These are phyloP conservation scores for Trichoderma hamatum DNA, from an alignment of 2,329 filamentous ascomycete species.

Conservation along the genomic window DNA sequence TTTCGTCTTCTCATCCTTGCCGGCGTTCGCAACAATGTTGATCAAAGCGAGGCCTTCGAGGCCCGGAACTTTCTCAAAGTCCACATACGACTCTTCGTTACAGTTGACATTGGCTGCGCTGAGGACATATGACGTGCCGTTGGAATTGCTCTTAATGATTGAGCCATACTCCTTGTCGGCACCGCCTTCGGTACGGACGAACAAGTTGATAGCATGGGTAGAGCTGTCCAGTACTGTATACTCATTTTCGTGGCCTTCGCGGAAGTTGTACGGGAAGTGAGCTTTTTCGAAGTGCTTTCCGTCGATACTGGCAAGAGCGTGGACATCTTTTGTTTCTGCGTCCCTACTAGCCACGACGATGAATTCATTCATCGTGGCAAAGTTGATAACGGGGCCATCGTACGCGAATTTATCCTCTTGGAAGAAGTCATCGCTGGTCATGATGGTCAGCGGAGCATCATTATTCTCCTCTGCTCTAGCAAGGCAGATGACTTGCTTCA, in stretches of 20 bases:
- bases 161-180: constrained; percentile 73
- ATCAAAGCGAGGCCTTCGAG: constrained; percentile 88
- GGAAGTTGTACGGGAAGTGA: constrained; percentile 83
- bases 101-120: constrained; percentile 82
- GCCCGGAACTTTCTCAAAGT: constrained; percentile 94
- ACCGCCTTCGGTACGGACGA: constrained; percentile 76
- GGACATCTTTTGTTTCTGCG: constrained; percentile 67
- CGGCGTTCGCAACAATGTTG: constrained; percentile 78
- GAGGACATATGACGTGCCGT: constrained; percentile 91
- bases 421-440: constrained; percentile 81
- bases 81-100: constrained; percentile 75
- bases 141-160: constrained; percentile 97
- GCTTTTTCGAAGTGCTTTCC: constrained; percentile 80
- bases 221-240: constrained; percentile 96
- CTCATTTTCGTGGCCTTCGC: constrained; percentile 73
- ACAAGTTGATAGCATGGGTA: constrained; percentile 90
- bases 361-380: constrained; percentile 95
- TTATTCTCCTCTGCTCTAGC: constrained; percentile 58
- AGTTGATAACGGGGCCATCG: constrained; percentile 69
- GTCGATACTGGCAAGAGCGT: constrained; percentile 82
- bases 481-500: constrained; percentile 63
- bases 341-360: constrained; percentile 84
- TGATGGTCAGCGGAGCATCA: constrained; percentile 66
- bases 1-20: constrained; percentile 77
- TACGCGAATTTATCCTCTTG: constrained; percentile 57